phyloP scores from a whole-genome alignment of 345 rosid species.

The Aquilaria malaccensis region DNA sequence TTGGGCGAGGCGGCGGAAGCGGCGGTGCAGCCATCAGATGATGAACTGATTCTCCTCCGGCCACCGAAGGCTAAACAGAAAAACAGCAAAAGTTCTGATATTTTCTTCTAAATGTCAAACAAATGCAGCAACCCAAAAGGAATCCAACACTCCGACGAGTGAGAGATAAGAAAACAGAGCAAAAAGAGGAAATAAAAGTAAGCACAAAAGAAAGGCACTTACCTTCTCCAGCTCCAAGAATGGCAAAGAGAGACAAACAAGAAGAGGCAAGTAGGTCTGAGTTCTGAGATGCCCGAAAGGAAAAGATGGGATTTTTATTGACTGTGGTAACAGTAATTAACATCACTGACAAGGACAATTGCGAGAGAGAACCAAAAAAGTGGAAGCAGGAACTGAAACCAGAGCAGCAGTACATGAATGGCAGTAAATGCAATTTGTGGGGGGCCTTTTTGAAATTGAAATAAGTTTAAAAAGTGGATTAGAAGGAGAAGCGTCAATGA shows the following conservation, averaged over 20 bases:
- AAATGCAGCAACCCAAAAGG: constrained; percentile 1
- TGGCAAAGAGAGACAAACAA: constrained; percentile 17
- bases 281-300: constrained; percentile 13
- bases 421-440: constrained; percentile 1
- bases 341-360: constrained; percentile 53
- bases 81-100: not conserved
- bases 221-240: not conserved
- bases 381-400: constrained; percentile 19
- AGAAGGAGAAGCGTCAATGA: not conserved
- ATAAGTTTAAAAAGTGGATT: constrained; percentile 9
- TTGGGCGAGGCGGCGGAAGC: constrained; percentile 69
- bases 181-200: not conserved
- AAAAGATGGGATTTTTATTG: not conserved
- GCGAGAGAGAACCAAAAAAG: constrained; percentile 20
- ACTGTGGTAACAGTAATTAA: constrained; percentile 61
- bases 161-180: not conserved
- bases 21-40: constrained; percentile 37
- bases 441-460: not conserved
- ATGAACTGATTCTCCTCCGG: constrained; percentile 5
- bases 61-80: not conserved
- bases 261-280: constrained; percentile 32
- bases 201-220: not conserved
- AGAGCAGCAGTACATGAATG: constrained; percentile 15
- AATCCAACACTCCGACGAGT: too few species aligned
- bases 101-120: not conserved